Percentiles rank a stretch among this genome's conserved stretches.
Evolutionary conservation across 1,284 basidiomycete genomes (phyloP).

Genomic region (Pascua guehoae): DNA sequence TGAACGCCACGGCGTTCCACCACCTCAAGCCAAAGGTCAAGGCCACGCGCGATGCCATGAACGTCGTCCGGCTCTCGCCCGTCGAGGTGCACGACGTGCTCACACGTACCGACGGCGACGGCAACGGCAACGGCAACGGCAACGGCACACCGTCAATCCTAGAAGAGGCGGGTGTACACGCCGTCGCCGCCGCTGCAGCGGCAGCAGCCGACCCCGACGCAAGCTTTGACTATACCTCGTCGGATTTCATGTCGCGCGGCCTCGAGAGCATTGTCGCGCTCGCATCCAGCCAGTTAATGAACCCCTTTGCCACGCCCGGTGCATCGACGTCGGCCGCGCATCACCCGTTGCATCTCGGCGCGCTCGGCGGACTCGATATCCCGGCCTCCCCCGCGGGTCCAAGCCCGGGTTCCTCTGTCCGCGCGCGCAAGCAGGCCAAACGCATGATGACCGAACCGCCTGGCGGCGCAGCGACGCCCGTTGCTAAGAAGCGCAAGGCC

Average conservation of each 20-base stretch:
- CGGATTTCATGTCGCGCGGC: conserved; percentile 21
- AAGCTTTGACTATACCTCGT: conserved; percentile 18
- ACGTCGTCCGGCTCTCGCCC: conserved; percentile 13
- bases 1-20: conserved; percentile 28
- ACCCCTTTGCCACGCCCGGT: conserved; percentile 12
- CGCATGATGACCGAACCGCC: conserved; percentile 31
- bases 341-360: background rate
- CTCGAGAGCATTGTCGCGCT: conserved; percentile 22
- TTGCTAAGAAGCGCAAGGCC: conserved; percentile 25
- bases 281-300: conserved; percentile 11
- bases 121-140: conserved; percentile 7
- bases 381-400: conserved; percentile 5
- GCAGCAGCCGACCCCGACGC: conserved; percentile 7
- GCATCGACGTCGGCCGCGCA: background rate
- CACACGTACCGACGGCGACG: conserved; percentile 8
- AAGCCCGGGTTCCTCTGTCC: conserved; percentile 27
- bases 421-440: conserved; percentile 39
- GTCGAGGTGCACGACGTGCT: conserved; percentile 33
- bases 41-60: conserved; percentile 13
- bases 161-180: conserved; percentile 9
- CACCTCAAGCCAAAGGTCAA: conserved; percentile 28
- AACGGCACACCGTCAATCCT: background rate
- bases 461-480: conserved; percentile 41
- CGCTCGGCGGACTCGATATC: conserved; percentile 3
- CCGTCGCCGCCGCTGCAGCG: conserved; percentile 9